Evolutionary conservation across 495 filamentous ascomycete genomes (phyloP).

Genomic region (Hypomontagnella submonticulosa): DNA sequence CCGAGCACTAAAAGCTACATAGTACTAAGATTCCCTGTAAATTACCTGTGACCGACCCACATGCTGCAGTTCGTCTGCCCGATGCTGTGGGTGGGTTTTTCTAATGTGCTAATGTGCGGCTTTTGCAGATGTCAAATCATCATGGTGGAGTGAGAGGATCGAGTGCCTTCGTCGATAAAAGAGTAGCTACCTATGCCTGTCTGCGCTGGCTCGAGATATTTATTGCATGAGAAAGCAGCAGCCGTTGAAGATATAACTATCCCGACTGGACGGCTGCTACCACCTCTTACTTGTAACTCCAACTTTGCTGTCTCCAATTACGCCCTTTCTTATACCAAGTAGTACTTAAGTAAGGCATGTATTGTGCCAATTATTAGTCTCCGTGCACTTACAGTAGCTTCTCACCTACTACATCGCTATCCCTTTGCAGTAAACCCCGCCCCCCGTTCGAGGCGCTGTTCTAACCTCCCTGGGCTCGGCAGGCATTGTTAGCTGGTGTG

Average conservation of each 20-base stretch:
- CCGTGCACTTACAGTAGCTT: conserved; percentile 22
- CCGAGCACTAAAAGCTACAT: conserved; percentile 21
- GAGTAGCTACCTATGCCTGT: conserved; percentile 21
- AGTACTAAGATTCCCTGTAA: conserved; percentile 40
- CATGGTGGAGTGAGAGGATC: conserved; percentile 1
- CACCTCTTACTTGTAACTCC: conserved; percentile 12
- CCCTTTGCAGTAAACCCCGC: conserved; percentile 35
- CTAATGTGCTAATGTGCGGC: conserved; percentile 21
- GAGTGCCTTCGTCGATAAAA: conserved; percentile 19
- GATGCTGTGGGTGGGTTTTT: conserved; percentile 16
- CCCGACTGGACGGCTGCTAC: not conserved
- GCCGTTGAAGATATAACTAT: not conserved
- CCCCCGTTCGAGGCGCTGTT: conserved; percentile 23
- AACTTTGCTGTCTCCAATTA: conserved; percentile 25
- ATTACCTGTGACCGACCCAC: conserved; percentile 26
- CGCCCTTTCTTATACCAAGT: conserved; percentile 3
- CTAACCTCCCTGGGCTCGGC: conserved; percentile 30
- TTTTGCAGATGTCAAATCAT: conserved; percentile 34
- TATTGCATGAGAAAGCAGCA: conserved; percentile 27
- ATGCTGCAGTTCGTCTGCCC: conserved; percentile 25
- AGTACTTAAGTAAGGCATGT: too few relatives aligned
- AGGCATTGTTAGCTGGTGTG: conserved; percentile 9
- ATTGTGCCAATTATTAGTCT: conserved; percentile 16
- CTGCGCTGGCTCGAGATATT: conserved; percentile 3
- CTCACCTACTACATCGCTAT: conserved; percentile 23